Evolutionary conservation across 768 basidiomycete species (phyloP).

Genomic region (Naganishia vaughanmartiniae): DNA sequence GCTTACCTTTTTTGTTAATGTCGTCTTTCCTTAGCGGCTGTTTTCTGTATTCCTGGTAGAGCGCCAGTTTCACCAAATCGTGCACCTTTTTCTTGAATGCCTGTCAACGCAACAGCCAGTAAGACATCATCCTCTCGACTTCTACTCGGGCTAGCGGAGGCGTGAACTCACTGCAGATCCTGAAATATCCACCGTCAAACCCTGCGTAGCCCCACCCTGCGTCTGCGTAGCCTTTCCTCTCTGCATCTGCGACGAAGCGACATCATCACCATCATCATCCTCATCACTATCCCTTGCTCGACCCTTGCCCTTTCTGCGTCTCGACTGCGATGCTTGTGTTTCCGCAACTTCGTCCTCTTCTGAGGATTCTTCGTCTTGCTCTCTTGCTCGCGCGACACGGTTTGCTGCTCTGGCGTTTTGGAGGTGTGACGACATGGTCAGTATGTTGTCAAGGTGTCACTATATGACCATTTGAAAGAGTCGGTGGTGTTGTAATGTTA

Average conservation of each 20-base stretch:
- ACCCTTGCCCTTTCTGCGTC: conserved; percentile 14
- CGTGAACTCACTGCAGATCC: conserved; percentile 9
- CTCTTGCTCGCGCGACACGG: not conserved
- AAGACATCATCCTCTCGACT: not conserved
- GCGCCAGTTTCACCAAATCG: conserved; percentile 72
- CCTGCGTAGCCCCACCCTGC: conserved; percentile 13
- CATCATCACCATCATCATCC: conserved; percentile 11
- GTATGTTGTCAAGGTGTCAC: not conserved
- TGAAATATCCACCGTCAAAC: conserved; percentile 9
- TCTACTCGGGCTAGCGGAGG: not conserved
- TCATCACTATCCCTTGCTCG: conserved; percentile 12
- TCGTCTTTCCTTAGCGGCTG: conserved; percentile 72
- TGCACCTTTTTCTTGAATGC: conserved; percentile 65
- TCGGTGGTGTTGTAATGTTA: too few species aligned
- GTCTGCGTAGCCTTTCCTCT: conserved; percentile 4
- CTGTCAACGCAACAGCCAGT: conserved; percentile 52
- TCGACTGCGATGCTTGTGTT: conserved; percentile 5
- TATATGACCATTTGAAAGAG: not conserved
- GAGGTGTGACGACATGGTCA: not conserved
- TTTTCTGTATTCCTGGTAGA: conserved; percentile 75
- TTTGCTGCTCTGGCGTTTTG: conserved; percentile 15
- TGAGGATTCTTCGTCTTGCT: conserved; percentile 20
- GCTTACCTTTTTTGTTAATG: conserved; percentile 74
- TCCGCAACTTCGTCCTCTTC: conserved; percentile 8
- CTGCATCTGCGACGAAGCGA: not conserved